Evolutionary conservation across 371 early-diverging fungal genomes (phyloP).

Genomic region (Phascolomyces articulosus): DNA sequence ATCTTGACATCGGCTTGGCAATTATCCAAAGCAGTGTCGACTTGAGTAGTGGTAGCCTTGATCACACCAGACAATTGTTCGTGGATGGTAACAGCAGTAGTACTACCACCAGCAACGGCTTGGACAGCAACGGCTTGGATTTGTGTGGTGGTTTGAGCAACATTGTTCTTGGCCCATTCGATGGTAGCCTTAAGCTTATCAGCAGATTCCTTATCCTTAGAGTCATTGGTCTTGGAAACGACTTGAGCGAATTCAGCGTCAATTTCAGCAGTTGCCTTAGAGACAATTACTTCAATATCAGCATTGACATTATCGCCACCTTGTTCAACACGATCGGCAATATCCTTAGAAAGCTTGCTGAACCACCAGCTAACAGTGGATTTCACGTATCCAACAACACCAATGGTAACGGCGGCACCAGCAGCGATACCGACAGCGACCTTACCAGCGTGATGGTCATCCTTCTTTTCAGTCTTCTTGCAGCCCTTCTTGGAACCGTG

Average conservation of each 20-base stretch:
- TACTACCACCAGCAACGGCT: not conserved
- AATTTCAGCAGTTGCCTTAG: conserved; percentile 22
- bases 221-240: not conserved
- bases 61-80: conserved; percentile 25
- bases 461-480: not conserved
- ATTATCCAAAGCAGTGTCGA: conserved; percentile 24
- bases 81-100: conserved; percentile 18
- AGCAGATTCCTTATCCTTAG: not conserved
- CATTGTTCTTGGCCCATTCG: conserved; percentile 10
- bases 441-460: not conserved
- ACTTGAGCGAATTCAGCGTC: not conserved
- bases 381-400: not conserved
- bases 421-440: not conserved
- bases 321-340: conserved; percentile 32
- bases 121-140: conserved; percentile 10
- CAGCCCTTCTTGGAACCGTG: not conserved
- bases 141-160: conserved; percentile 8
- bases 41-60: conserved; percentile 23
- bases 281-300: conserved; percentile 39
- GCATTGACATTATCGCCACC: conserved; percentile 27
- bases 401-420: conserved; percentile 18
- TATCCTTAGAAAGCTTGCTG: conserved; percentile 26
- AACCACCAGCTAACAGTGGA: conserved; percentile 31
- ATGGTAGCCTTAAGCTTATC: conserved; percentile 6
- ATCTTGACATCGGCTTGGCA: not conserved